A percentile compares a stretch with the other conserved stretches of the same genome.
phyloP scores from a whole-genome alignment of 306 rosid genomes.

The Cercis canadensis region DNA sequence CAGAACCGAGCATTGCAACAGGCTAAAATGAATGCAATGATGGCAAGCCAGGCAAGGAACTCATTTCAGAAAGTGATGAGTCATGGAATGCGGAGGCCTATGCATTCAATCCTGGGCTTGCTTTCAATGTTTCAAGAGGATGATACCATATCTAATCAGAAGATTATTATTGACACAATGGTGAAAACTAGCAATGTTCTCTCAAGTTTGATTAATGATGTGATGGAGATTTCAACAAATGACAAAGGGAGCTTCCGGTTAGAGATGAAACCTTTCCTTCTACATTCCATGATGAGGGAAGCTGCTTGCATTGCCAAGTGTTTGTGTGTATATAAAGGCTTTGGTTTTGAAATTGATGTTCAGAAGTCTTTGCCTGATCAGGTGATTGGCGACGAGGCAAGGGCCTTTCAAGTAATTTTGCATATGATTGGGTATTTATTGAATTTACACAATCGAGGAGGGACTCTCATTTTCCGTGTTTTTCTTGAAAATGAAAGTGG shows the following conservation, averaged over 20 bases:
- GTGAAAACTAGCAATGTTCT: slow-evolving; percentile 68
- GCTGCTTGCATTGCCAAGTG: slow-evolving; percentile 76
- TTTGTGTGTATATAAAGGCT: slow-evolving; percentile 65
- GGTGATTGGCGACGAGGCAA: slow-evolving; percentile 74
- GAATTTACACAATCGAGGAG: slow-evolving; percentile 47
- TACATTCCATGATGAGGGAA: slow-evolving; percentile 76
- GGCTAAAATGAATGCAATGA: slow-evolving; percentile 72
- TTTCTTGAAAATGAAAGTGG: slow-evolving; percentile 41
- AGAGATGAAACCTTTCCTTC: slow-evolving; percentile 64
- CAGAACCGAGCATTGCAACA: slow-evolving; percentile 73
- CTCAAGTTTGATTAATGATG: slow-evolving; percentile 71
- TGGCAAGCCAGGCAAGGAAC: slow-evolving; percentile 84
- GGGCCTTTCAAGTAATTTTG: slow-evolving; percentile 78
- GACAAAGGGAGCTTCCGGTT: slow-evolving; percentile 59
- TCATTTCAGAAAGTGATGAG: slow-evolving; percentile 82
- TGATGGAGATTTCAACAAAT: slow-evolving; percentile 64
- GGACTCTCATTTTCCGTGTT: slow-evolving; percentile 55
- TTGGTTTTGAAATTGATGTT: slow-evolving; percentile 61
- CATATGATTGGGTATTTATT: slow-evolving; percentile 73
- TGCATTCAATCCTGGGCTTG: slow-evolving; percentile 76
- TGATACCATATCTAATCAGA: slow-evolving; percentile 52
- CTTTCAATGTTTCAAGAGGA: slow-evolving; percentile 64
- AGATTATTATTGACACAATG: slow-evolving; percentile 70
- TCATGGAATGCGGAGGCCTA: slow-evolving; percentile 79
- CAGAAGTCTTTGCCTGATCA: slow-evolving; percentile 68